Evolutionary conservation across 2,329 filamentous ascomycete genomes (phyloP).

Genomic region (Neopestalotiopsis sp.): DNA sequence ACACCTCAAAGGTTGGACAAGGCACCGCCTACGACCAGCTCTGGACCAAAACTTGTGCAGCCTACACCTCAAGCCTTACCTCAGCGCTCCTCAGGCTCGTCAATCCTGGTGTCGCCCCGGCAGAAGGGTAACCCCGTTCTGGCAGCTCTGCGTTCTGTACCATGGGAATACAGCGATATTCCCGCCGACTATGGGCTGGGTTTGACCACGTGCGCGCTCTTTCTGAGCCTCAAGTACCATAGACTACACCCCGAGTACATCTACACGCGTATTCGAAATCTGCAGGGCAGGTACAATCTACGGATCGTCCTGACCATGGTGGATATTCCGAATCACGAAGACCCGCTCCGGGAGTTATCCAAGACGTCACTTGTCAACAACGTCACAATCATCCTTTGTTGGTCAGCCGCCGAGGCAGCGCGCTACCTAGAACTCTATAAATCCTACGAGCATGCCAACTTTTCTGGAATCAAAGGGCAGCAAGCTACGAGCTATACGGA

Average conservation of each 20-base stretch:
- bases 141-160: slow-evolving; percentile 77
- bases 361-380: slow-evolving; percentile 95
- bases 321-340: slow-evolving; percentile 94
- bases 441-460: slow-evolving; percentile 83
- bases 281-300: slow-evolving; percentile 86
- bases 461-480: slow-evolving; percentile 82
- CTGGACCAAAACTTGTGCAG: slow-evolving; percentile 71
- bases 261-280: slow-evolving; percentile 85
- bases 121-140: slow-evolving; percentile 96
- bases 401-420: slow-evolving; percentile 91
- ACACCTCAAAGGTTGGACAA: slow-evolving; percentile 49
- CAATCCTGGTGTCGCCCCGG: slow-evolving; percentile 87
- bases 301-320: slow-evolving; percentile 90
- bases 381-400: slow-evolving; percentile 89
- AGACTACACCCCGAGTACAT: slow-evolving; percentile 97
- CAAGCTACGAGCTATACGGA: slow-evolving; percentile 86
- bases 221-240: slow-evolving; percentile 95
- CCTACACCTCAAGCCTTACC: slow-evolving; percentile 88
- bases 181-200: slow-evolving; percentile 92
- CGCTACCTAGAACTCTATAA: slow-evolving; percentile 96
- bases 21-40: slow-evolving; percentile 46
- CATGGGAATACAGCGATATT: slow-evolving; percentile 99
- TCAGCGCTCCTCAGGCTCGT: slow-evolving; percentile 67
- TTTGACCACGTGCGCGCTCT: slow-evolving; percentile 85
- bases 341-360: slow-evolving; percentile 84